These are phyloP conservation scores for Rhodotorula glutinis DNA, from an alignment of 1,284 basidiomycete species.

Conservation along the genomic window DNA sequence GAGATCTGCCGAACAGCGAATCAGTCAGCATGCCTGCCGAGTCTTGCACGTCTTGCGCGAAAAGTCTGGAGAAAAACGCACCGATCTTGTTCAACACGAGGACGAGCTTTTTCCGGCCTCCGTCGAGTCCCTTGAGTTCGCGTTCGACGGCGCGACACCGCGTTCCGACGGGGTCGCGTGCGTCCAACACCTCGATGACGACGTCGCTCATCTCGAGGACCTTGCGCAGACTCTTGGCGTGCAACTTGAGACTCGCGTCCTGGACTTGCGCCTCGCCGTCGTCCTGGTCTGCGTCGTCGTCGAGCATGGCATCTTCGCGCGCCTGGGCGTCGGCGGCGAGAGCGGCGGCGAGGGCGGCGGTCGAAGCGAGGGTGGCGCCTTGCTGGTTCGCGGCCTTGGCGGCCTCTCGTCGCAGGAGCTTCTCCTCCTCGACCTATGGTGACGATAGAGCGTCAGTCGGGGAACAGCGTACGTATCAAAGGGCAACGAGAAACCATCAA, in stretches of 20 bases:
- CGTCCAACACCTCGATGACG: slow-evolving; percentile 82
- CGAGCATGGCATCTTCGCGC: slow-evolving; percentile 38
- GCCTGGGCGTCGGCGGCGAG: slow-evolving; percentile 37
- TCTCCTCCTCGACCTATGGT: slow-evolving; percentile 66
- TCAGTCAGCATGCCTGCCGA: no score
- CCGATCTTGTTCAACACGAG: slow-evolving; percentile 92
- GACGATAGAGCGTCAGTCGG: neutral
- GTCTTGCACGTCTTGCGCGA: neutral
- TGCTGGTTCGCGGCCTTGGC: slow-evolving; percentile 22
- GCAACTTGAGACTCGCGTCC: slow-evolving; percentile 48
- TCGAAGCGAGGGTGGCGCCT: slow-evolving; percentile 38
- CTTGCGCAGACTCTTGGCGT: slow-evolving; percentile 64
- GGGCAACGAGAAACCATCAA: no score
- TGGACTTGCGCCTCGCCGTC: slow-evolving; percentile 33
- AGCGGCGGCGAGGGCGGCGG: slow-evolving; percentile 41
- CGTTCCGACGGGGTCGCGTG: slow-evolving; percentile 86
- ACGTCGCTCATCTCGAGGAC: slow-evolving; percentile 93
- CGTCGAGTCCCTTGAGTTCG: slow-evolving; percentile 76
- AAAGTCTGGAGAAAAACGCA: slow-evolving; percentile 52
- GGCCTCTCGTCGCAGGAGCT: slow-evolving; percentile 47
- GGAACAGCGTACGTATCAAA: no score
- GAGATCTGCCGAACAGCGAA: slow-evolving; percentile 61
- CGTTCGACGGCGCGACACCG: slow-evolving; percentile 82
- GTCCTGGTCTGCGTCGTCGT: slow-evolving; percentile 43
- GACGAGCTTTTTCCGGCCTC: slow-evolving; percentile 80